Evolutionary conservation across 768 basidiomycete species (phyloP), one percentile per base, ranked within the genome.

Genomic region (Suillus discolor): DNA sequence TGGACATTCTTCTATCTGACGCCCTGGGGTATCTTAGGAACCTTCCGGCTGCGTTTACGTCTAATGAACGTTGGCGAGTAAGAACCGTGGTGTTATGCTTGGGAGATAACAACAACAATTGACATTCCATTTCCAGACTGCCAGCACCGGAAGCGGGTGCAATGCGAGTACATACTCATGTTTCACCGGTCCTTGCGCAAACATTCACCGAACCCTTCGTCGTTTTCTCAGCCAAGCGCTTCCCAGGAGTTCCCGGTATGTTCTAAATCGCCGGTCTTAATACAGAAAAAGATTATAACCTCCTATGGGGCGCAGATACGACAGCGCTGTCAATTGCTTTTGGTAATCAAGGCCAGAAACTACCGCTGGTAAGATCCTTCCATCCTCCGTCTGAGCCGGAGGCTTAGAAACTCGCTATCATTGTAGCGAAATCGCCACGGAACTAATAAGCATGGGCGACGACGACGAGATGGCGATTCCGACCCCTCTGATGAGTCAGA

Each of bases 21-120:
- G 36, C 45, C 49, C 63, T 69, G 66, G 61, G 71, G 67, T 59
- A 61, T 54, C 45, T 68, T 57, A 93, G 96, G 96, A 25, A 87
- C 84, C 34, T 98, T 96, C 81, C 87, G 93, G 60, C 82, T 98
- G 61, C 85, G 93, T 69, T 83, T 97, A 80, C 86, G 94, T 67
- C 83, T 98, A 68, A 91, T 96, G 87, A 93, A 94, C 73, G 84
- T 98, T 71, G 92, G 93, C 76, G 87, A 89, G 96, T 97, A 79
- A 88, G 96, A 87, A 60, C 36, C 41, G 65, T 66, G 70, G 47
- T 61, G 44, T 54, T 55, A 28, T 53, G 65, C 65, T 64, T 65
- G 57, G 28, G 51, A 54, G 41, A 67, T 61, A 67, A 63, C 66
- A 71, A 62, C 51, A 65, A 57, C 65, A 45, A 45, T 53, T 75